Evolutionary conservation across 257 asterid species (phyloP).

Genomic region (Ocimum tenuiflorum): DNA sequence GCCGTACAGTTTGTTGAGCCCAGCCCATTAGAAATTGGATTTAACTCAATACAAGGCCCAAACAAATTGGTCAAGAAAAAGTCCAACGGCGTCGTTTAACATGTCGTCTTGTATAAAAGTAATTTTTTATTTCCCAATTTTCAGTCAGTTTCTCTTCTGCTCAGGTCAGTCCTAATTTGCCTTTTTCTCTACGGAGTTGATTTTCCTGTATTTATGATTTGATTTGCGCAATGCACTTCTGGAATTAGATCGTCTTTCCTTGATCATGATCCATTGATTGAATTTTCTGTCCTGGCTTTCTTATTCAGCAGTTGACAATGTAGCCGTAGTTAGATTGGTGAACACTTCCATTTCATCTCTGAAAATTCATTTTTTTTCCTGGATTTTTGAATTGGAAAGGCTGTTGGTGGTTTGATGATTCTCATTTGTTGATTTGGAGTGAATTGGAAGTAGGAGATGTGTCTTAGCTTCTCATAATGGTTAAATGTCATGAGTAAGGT

Average conservation of each 20-base stretch:
- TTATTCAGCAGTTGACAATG: neutral
- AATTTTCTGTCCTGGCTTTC: neutral
- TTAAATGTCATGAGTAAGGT: neutral
- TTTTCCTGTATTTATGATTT: neutral
- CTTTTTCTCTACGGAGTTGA: neutral
- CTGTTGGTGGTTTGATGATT: neutral
- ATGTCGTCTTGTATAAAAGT: neutral
- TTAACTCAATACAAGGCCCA: too few species aligned
- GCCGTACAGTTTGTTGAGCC: too few species aligned
- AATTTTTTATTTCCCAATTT: neutral
- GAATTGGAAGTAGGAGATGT: neutral
- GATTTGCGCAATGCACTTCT: neutral
- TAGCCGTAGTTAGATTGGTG: neutral
- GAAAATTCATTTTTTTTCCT: neutral
- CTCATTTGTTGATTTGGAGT: neutral
- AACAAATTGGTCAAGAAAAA: neutral
- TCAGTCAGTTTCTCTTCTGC: neutral
- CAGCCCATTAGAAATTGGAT: neutral
- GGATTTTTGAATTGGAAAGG: neutral
- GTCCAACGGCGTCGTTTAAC: neutral
- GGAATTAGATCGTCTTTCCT: neutral
- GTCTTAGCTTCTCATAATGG: neutral
- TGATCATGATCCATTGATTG: neutral
- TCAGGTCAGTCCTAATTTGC: constrained; percentile 23
- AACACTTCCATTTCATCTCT: neutral